Base-by-base conservation (phyloP, 1,139 yeast species). In the Taphrina betulina region DNA sequence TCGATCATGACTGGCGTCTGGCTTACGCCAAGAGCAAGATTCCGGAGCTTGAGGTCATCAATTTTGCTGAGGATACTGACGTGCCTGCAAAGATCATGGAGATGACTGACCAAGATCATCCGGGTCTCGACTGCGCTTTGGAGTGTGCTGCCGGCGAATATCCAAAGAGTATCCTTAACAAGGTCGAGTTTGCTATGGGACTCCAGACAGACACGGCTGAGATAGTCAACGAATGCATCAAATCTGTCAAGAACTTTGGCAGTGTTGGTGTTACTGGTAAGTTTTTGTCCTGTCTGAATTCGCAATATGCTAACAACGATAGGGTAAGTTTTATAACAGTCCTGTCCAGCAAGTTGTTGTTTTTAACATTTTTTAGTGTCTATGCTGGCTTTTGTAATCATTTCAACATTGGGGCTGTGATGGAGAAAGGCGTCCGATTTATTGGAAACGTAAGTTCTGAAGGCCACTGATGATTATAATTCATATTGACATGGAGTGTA, bases 141-240 rank as follows among this genome's bases (percentile, higher is more conserved):
- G 60, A 58, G 14, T 46, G 55, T 29, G 57, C 60, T 19, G 59
- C 58, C 2, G 48, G 48, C 43, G 53, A 48, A 35, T 58, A 54
- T 36, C 44, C 60, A 1, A 53, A 57, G 8, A 26, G 50, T 14
- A 16, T 56, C 31, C 26, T 51, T 5, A 59, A 58, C 36, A 57
- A 43, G 24, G 33, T 57, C 22, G 60, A 57, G 34, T 36, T 36
- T 20, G 55, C 58, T 23, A 28, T 53, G 14, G 59, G 54, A 28
- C 34, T 58, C 29, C 60, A 58, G 46, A 58, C 60, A 12, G 60
- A 58, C 43, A 52, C 59, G 22, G 36, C 58, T 7, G 60, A 58
- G 31, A 44, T 52, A 10, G 24, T 58, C 28, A 44, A 52, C 26
- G 59, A 58, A 38, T 45, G 53, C 29, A 52, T 52, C 43, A 41